These are phyloP conservation scores for Eremochloa ophiuroides DNA, from an alignment of 176 grass and related monocot genomes.

Conservation along the genomic window DNA sequence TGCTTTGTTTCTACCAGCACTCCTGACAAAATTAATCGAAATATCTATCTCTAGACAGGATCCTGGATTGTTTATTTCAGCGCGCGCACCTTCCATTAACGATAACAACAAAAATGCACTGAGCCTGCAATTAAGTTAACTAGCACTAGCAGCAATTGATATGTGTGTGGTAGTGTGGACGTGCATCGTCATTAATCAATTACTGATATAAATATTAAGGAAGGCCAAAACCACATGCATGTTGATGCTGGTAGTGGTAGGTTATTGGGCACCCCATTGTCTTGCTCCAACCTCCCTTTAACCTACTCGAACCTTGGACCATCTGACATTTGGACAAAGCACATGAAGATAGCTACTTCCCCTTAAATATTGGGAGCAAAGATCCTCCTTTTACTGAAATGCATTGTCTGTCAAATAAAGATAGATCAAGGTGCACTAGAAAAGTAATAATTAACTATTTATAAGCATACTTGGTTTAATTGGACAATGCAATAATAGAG, in stretches of 20 bases:
- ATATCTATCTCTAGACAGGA: conserved; percentile 13
- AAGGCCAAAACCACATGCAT: conserved; percentile 30
- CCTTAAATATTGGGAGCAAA: conserved; percentile 10
- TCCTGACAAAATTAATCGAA: neutral
- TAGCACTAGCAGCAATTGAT: conserved; percentile 11
- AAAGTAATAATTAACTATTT: neutral
- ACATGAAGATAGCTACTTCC: conserved; percentile 13
- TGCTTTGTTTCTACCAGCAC: conserved; percentile 9
- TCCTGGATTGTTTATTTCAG: conserved; percentile 1
- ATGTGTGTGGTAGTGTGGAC: conserved; percentile 20
- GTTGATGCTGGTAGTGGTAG: conserved; percentile 20
- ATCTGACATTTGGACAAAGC: conserved; percentile 46
- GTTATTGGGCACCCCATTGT: conserved; percentile 47
- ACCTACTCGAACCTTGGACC: conserved; percentile 29
- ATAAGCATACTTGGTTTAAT: neutral
- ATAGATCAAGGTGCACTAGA: conserved; percentile 26
- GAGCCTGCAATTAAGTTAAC: conserved; percentile 25
- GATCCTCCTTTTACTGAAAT: conserved; percentile 25
- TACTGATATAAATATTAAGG: neutral
- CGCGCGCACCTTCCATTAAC: conserved; percentile 28
- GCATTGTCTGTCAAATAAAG: neutral
- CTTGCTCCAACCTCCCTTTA: conserved; percentile 15
- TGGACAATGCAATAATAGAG: conserved; percentile 44
- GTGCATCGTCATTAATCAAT: conserved; percentile 27
- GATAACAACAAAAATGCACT: conserved; percentile 46